Base-by-base conservation (phyloP, 768 basidiomycete species). In the Phaeotremella skinneri region DNA sequence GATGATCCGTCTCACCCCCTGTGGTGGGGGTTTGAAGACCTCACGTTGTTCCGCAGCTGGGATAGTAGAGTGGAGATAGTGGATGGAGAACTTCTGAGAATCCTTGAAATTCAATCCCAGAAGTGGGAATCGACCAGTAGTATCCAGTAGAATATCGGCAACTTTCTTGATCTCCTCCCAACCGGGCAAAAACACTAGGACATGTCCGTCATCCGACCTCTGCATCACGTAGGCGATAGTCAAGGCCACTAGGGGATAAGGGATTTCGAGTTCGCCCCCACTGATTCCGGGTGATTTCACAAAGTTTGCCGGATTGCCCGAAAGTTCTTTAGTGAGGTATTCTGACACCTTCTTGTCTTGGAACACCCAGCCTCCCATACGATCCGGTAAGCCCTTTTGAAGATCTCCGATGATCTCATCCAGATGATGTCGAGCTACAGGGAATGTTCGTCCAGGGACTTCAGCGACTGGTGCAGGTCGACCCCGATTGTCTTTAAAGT, bases 401-500 rank as follows among this genome's bases (percentile, higher is more conserved):
- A 93, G 68, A 21, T 81, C 77, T 0, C 82, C 78, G 1, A 90
- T 67, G 68, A 87, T 86, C 58, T 90, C 87, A 25, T 93, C 89
- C 76, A 96, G 78, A 78, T 86, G 91, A 62, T 84, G 78, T 72
- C 88, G 87, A 25, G 83, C 79, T 29, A 98, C 93, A 9, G 93
- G 91, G 81, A 85, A 94, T 6, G 89, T 87, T 37, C 93, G 86
- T 50, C 93, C 93, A n/a, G 91, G 90, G 30, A 96, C 80, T 58
- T 90, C 87, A 34, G 91, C 82, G 16, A 89, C 83, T 20, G 82
- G 81, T 0, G 90, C 88, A 1, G 83, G 85, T 14, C 79, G 71
- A 21, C 85, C 85, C 32, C 59, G 61, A 0, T 77, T 61, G 17
- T 82, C 79, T 6, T 81, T 79, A 80, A 98, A 98, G 79, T 97